Conservation (phyloP, 2,329 filamentous ascomycete genomes). For the Didymella arachidicola region DNA sequence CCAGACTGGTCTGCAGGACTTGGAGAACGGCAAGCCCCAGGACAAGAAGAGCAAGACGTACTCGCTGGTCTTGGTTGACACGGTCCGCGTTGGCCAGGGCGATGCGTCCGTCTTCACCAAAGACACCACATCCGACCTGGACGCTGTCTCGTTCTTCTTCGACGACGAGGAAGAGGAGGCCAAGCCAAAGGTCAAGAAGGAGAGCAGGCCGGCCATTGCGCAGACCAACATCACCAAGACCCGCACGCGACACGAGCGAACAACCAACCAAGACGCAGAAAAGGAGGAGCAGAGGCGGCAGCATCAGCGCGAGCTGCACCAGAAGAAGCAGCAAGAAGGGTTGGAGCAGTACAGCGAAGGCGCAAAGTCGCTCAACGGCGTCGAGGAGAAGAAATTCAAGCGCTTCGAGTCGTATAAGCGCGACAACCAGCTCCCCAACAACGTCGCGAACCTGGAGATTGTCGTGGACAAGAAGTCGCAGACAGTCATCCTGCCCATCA, state of each 20-base stretch:
- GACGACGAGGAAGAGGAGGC: slow-evolving; percentile 87
- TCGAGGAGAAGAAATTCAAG: slow-evolving; percentile 98
- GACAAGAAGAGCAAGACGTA: slow-evolving; percentile 91
- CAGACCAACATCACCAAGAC: slow-evolving; percentile 96
- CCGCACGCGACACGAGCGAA: slow-evolving; percentile 87
- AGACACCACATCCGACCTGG: slow-evolving; percentile 87
- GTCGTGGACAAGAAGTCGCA: slow-evolving; percentile 89
- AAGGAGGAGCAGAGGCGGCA: slow-evolving; percentile 85
- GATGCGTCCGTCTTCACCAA: slow-evolving; percentile 91
- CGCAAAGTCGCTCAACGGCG: slow-evolving; percentile 82
- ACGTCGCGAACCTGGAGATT: slow-evolving; percentile 85
- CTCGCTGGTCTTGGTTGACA: slow-evolving; percentile 89
- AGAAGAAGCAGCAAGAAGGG: slow-evolving; percentile 90
- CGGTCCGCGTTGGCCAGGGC: slow-evolving; percentile 81
- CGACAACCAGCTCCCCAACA: slow-evolving; percentile 88
- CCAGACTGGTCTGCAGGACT: slow-evolving; percentile 86
- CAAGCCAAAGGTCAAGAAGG: slow-evolving; percentile 87
- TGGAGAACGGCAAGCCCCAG: slow-evolving; percentile 85
- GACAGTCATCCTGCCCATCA: slow-evolving; percentile 92
- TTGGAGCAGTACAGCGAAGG: slow-evolving; percentile 85
- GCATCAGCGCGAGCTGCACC: slow-evolving; percentile 88
- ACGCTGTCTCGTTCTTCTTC: slow-evolving; percentile 97
- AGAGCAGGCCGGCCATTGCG: slow-evolving; percentile 85
- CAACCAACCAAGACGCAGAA: slow-evolving; percentile 87
- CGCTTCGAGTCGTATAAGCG: slow-evolving; percentile 99